phyloP scores from a whole-genome alignment of 371 early-diverging fungal species.

The Mortierella sp. region DNA sequence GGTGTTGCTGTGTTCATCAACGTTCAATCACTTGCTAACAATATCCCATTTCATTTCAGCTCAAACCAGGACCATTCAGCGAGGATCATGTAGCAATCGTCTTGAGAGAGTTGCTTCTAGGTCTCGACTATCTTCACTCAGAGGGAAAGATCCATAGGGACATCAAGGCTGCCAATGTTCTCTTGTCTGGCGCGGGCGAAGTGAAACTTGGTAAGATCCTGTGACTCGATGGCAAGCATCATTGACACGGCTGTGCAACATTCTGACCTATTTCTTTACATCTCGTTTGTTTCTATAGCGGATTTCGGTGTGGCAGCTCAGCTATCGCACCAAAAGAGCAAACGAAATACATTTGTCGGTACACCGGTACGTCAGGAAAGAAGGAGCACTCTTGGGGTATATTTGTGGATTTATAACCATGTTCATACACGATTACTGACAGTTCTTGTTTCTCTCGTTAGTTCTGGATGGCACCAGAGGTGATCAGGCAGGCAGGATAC shows the following conservation, averaged over 20 bases:
- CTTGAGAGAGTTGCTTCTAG: constrained; percentile 88
- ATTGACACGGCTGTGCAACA: not conserved
- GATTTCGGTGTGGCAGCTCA: constrained; percentile 99
- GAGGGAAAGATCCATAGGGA: constrained; percentile 96
- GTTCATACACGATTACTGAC: too few species aligned
- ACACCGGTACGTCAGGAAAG: constrained; percentile 81
- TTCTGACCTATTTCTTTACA: not conserved
- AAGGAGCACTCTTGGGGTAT: not conserved
- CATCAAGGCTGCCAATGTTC: constrained; percentile 90
- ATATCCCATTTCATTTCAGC: constrained; percentile 46
- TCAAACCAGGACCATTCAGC: constrained; percentile 85
- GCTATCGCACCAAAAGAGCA: constrained; percentile 72
- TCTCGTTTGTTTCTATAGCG: constrained; percentile 60
- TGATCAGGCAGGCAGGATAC: constrained; percentile 96
- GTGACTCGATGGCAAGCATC: too few species aligned
- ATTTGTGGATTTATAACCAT: too few species aligned
- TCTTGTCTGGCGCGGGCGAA: constrained; percentile 66
- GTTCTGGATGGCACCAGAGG: constrained; percentile 99
- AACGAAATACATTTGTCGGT: constrained; percentile 98
- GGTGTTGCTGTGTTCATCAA: too few species aligned
- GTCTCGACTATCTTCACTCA: constrained; percentile 95
- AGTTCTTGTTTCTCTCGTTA: constrained; percentile 31
- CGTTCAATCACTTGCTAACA: not conserved
- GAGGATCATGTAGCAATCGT: constrained; percentile 94
- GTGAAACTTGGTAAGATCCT: constrained; percentile 58